Conservation (phyloP, 495 filamentous ascomycete genomes). For the Podospora sp. region DNA sequence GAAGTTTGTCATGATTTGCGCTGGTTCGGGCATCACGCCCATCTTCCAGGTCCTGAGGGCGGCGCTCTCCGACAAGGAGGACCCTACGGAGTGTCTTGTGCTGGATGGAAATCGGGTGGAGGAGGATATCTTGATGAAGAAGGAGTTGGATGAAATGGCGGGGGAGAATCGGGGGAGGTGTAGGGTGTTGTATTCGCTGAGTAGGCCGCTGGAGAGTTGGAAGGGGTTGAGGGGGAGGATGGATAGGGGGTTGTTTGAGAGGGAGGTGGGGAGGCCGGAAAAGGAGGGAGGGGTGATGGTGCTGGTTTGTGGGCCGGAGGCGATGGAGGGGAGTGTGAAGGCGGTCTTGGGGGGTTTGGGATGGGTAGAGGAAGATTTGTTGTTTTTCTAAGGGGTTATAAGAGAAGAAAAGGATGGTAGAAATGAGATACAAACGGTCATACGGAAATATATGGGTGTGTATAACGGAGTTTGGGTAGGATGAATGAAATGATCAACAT, state of each 20-base stretch:
- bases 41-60: conserved; percentile 87
- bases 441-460: no score
- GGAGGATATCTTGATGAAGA: conserved; percentile 81
- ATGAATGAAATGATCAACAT: no score
- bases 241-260: conserved; percentile 59
- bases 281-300: conserved; percentile 58
- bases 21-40: conserved; percentile 86
- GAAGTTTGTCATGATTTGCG: conserved; percentile 87
- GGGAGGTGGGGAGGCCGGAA: conserved; percentile 53
- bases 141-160: conserved; percentile 71
- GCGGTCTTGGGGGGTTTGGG: conserved; percentile 66
- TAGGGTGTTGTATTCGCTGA: conserved; percentile 73
- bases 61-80: conserved; percentile 54
- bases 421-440: no score
- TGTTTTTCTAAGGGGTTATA: conserved; percentile 71
- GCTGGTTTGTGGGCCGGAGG: conserved; percentile 80
- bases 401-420: neutral
- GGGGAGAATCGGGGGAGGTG: conserved; percentile 57
- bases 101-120: conserved; percentile 79
- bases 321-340: conserved; percentile 72
- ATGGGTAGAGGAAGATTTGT: conserved; percentile 76
- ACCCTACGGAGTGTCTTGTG: conserved; percentile 61
- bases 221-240: conserved; percentile 72
- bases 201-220: conserved; percentile 66
- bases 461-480: no score